phyloP scores from a whole-genome alignment of 2,329 filamentous ascomycete genomes.

The Triangularia verruculosa region DNA sequence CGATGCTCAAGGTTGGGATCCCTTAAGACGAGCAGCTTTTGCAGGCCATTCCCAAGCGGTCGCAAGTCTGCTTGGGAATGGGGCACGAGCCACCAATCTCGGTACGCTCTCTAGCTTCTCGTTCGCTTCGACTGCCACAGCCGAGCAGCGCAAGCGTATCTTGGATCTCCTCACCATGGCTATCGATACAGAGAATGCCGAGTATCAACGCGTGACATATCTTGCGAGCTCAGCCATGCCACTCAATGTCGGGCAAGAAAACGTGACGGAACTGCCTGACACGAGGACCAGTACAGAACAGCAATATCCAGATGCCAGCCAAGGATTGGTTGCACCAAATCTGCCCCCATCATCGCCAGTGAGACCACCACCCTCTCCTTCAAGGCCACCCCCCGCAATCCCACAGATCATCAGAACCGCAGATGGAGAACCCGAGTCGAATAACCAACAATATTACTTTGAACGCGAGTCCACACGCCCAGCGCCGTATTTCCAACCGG shows the following conservation, averaged over 20 bases:
- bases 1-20: constrained; percentile 9
- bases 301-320: background rate
- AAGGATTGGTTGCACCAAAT: background rate
- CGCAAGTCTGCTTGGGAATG: constrained; percentile 7
- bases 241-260: background rate
- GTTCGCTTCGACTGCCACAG: constrained; percentile 1
- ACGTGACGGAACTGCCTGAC: background rate
- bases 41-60: constrained; percentile 10
- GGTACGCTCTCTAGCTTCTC: constrained; percentile 1
- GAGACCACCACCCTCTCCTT: background rate
- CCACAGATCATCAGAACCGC: background rate
- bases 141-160: constrained; percentile 6
- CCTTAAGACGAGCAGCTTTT: constrained; percentile 10
- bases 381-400: background rate
- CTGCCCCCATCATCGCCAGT: background rate
- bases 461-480: background rate
- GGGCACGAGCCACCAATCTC: constrained; percentile 7
- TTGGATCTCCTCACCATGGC: constrained; percentile 2
- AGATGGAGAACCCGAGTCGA: background rate
- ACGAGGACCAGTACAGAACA: background rate
- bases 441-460: background rate
- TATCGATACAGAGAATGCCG: constrained; percentile 5
- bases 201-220: constrained; percentile 8
- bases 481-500: background rate
- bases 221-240: background rate